Percentiles rank a stretch among this genome's conserved stretches.
Evolutionary conservation across 768 basidiomycete genomes (phyloP).

Genomic region (Tubosaeta sp.): DNA sequence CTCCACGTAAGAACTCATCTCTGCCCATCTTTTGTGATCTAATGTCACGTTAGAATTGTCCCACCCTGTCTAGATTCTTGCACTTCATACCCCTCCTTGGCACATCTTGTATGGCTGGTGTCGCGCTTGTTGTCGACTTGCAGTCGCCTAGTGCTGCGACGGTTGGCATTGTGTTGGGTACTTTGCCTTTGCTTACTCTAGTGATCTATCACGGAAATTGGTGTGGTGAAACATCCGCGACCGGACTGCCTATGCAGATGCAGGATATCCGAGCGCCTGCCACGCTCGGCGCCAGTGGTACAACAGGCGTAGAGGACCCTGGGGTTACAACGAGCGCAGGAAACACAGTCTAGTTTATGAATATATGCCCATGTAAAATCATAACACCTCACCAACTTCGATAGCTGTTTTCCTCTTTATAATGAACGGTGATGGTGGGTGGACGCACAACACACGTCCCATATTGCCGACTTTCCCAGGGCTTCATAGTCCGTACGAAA

Average conservation of each 20-base stretch:
- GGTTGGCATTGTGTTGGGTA: constrained; percentile 12
- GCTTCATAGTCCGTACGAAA: too few relatives aligned
- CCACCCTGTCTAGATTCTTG: constrained; percentile 7
- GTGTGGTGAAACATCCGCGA: neutral
- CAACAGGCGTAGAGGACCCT: neutral
- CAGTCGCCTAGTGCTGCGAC: constrained; percentile 9
- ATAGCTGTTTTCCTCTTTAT: too few relatives aligned
- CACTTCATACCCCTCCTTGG: constrained; percentile 19
- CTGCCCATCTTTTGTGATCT: neutral
- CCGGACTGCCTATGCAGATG: neutral
- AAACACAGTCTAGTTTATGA: neutral
- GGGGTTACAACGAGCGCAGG: neutral
- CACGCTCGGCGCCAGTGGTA: neutral
- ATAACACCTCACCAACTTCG: neutral
- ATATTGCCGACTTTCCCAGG: too few relatives aligned
- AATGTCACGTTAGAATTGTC: neutral
- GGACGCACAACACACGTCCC: too few relatives aligned
- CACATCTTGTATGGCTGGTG: constrained; percentile 4
- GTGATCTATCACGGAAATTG: neutral
- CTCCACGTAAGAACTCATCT: constrained; percentile 6
- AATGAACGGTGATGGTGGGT: too few relatives aligned
- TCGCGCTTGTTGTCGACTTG: constrained; percentile 5
- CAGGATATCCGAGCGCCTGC: neutral
- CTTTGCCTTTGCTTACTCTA: constrained; percentile 7
- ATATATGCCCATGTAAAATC: neutral